Evolutionary conservation across 163 green algal species (phyloP).

Genomic region (Prototheca cutis): DNA sequence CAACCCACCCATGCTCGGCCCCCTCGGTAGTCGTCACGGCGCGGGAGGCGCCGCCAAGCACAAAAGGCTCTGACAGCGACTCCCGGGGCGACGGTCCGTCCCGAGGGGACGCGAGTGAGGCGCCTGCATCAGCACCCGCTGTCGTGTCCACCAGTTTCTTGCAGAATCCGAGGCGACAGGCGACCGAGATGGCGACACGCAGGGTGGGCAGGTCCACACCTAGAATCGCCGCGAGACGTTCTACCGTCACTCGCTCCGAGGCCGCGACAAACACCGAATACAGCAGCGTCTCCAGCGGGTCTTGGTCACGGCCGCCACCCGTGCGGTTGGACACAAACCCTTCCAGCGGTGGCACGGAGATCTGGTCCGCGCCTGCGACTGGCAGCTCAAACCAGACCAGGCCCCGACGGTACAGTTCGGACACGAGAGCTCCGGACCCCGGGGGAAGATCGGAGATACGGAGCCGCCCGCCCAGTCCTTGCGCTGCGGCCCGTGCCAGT

Average conservation of each 20-base stretch:
- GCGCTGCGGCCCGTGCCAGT: constrained; percentile 9
- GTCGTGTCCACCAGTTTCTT: constrained; percentile 10
- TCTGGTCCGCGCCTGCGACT: constrained; percentile 58
- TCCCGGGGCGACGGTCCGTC: neutral
- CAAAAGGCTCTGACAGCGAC: neutral
- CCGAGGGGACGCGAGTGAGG: neutral
- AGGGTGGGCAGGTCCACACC: constrained; percentile 49
- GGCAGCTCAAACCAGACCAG: constrained; percentile 81
- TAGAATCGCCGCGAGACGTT: constrained; percentile 70
- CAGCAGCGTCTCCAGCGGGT: constrained; percentile 78
- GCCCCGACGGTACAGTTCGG: constrained; percentile 55
- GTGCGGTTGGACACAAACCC: constrained; percentile 90
- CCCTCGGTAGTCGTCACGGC: no score
- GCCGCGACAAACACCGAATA: constrained; percentile 77
- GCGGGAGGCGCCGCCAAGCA: neutral
- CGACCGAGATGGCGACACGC: constrained; percentile 61
- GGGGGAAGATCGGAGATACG: neutral
- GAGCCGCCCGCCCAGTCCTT: neutral
- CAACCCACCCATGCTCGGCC: no score
- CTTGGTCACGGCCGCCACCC: constrained; percentile 35
- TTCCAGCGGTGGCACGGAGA: constrained; percentile 76
- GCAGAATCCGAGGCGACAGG: constrained; percentile 80
- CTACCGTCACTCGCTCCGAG: constrained; percentile 62
- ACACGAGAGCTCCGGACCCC: constrained; percentile 19
- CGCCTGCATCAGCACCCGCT: neutral